A percentile compares a stretch with the other conserved stretches of the same genome.
Evolutionary conservation across 345 rosid genomes (phyloP).

Genomic region (Gossypium turneri): DNA sequence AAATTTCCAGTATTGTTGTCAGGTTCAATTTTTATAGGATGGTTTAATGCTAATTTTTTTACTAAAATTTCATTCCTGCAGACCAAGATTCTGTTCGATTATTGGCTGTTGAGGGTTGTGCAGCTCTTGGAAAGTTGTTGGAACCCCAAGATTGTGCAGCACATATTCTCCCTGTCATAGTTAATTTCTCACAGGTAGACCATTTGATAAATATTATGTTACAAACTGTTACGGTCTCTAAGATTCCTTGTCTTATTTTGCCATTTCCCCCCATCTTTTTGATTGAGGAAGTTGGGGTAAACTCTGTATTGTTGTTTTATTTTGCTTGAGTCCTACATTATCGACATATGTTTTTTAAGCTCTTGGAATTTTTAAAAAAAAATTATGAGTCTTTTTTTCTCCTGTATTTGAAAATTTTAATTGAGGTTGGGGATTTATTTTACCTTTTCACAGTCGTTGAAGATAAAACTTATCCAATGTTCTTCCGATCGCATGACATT

Average conservation of each 20-base stretch:
- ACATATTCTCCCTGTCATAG: conserved; percentile 85
- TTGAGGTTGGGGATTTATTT: neutral
- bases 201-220: neutral
- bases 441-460: neutral
- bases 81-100: conserved; percentile 97
- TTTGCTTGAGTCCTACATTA: neutral
- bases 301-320: neutral
- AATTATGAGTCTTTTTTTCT: neutral
- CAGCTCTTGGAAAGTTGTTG: conserved; percentile 92
- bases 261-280: neutral
- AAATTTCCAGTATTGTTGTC: neutral
- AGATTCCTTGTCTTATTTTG: neutral
- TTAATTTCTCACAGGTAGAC: conserved; percentile 84
- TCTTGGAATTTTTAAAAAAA: neutral
- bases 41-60: neutral
- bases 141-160: conserved; percentile 86
- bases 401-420: neutral
- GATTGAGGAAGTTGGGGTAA: neutral
- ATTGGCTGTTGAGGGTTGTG: conserved; percentile 95
- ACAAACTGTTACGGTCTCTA: neutral
- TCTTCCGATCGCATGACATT: neutral
- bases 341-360: neutral
- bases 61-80: conserved; percentile 22
- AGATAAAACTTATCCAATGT: neutral
- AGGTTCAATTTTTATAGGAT: neutral